Evolutionary conservation across 2,329 filamentous ascomycete genomes (phyloP), one percentile per base, ranked within the genome.

Genomic region (Clathrospora elynae): DNA sequence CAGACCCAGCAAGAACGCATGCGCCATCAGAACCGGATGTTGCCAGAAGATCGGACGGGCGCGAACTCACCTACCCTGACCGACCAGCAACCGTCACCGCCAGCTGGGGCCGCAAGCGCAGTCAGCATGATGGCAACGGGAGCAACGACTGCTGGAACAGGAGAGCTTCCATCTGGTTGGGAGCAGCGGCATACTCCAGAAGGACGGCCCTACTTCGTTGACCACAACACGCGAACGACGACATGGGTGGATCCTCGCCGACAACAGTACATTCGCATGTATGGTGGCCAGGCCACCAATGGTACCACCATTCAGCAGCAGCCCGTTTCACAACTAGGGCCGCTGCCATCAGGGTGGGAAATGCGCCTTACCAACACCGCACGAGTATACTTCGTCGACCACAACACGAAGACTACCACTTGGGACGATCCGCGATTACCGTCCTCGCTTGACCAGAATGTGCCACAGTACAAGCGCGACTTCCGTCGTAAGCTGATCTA

Each of bases 311-410:
- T 97, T 54, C 92, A 97, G 71, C 92, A 96, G 68, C 93, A 99
- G 73, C 92, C 93, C 1, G 93, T 99, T 2, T 97, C 93, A 2
- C 93, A 99, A 70, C 81, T 99, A 31, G 93, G 93, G 3, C 93
- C 93, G 17, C 74, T 99, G 33, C 93, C 93, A 3, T 97, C 93
- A 64, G 93, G 93, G 2, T 99, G 93, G 93, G 93, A 99, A 78
- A 99, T 99, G 93, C 89, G 93, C 48, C 84, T 99, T 36, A 99
- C 93, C 38, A 97, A 99, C 72, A 99, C 93, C 10, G 93, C 93
- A 18, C 83, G 93, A 46, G 93, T 99, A 11, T 99, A 99, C 74
- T 99, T 99, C 71, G 93, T 99, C 30, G 93, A 99, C 65, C 93
- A 99, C 75, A 99, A 99, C 75, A 99, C 93, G 30, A 99, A 99